Percentiles rank a stretch among this genome's conserved stretches.
These are phyloP conservation scores for Paulownia fortunei DNA, from an alignment of 257 asterid genomes.

Conservation along the genomic window DNA sequence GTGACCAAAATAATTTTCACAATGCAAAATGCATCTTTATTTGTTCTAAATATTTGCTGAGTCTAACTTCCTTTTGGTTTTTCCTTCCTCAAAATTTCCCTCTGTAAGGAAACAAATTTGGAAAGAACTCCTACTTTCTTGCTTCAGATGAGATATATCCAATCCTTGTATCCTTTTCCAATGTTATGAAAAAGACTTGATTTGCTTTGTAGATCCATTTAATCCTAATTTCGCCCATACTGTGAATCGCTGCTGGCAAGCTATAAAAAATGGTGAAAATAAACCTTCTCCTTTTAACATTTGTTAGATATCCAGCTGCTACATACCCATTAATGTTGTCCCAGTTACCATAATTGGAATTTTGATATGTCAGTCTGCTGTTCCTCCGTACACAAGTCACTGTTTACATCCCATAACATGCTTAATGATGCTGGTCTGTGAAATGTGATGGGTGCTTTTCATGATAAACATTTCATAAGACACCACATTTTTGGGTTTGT, in stretches of 20 bases:
- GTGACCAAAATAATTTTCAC: not conserved
- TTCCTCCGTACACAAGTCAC: not conserved
- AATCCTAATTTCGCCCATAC: not conserved
- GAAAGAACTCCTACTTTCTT: not conserved
- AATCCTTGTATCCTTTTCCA: not conserved
- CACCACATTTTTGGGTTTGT: conserved; percentile 9
- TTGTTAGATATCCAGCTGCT: conserved; percentile 4
- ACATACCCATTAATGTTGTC: not conserved
- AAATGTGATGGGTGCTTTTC: conserved; percentile 11
- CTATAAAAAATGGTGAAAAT: not conserved
- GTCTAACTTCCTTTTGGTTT: conserved; percentile 4
- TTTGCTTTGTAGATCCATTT: not conserved
- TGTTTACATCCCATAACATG: conserved; percentile 3
- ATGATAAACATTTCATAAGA: conserved; percentile 17
- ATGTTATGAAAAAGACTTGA: not conserved
- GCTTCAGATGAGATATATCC: not conserved
- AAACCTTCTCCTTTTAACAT: not conserved
- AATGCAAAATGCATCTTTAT: not conserved
- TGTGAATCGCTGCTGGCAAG: conserved; percentile 11
- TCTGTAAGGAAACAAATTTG: not conserved
- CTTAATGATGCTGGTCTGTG: not conserved
- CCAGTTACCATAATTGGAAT: not conserved
- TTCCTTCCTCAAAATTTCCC: not conserved
- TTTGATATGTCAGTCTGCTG: not conserved
- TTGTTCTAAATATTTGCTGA: conserved; percentile 7